A percentile compares a stretch with the other conserved stretches of the same genome.
phyloP scores from a whole-genome alignment of 768 basidiomycete genomes.

The Scleroderma bovista region DNA sequence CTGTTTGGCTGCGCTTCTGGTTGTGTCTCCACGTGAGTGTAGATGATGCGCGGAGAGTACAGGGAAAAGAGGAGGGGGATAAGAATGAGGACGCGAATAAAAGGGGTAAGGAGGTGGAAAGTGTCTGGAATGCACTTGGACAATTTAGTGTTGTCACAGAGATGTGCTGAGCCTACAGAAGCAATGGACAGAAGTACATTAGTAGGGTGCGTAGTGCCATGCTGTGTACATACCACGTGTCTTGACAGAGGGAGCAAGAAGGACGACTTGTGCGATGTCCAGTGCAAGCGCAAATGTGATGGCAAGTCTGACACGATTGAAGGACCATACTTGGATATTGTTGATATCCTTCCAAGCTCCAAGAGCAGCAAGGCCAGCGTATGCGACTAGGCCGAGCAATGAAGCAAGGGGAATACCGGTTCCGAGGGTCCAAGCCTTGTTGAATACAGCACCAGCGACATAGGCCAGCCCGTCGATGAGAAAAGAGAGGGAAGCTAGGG shows the following conservation, averaged over 20 bases:
- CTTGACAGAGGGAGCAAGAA: slow-evolving; percentile 40
- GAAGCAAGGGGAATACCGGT: slow-evolving; percentile 67
- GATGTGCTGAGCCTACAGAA: slow-evolving; percentile 11
- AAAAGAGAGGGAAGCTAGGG: slow-evolving; percentile 66
- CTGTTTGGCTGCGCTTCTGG: slow-evolving; percentile 9
- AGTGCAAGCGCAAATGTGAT: slow-evolving; percentile 48
- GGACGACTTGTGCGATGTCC: slow-evolving; percentile 54
- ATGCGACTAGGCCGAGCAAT: slow-evolving; percentile 62
- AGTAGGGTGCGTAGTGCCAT: slow-evolving; percentile 6
- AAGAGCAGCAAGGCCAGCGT: slow-evolving; percentile 65
- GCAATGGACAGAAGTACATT: background rate
- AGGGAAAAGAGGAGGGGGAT: slow-evolving; percentile 56
- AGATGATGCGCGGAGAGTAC: slow-evolving; percentile 58
- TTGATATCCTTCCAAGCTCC: slow-evolving; percentile 78
- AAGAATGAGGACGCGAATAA: slow-evolving; percentile 61
- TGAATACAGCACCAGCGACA: slow-evolving; percentile 57
- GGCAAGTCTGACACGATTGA: slow-evolving; percentile 51
- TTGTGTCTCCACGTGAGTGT: slow-evolving; percentile 32
- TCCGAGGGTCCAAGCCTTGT: slow-evolving; percentile 56
- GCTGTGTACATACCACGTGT: slow-evolving; percentile 30
- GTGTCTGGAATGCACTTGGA: slow-evolving; percentile 29
- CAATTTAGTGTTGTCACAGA: slow-evolving; percentile 19
- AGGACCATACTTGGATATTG: slow-evolving; percentile 63
- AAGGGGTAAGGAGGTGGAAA: slow-evolving; percentile 51
- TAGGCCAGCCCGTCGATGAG: slow-evolving; percentile 74